Evolutionary conservation across 345 rosid species (phyloP), one percentile per base, ranked within the genome.

Genomic region (Linum trigynum): DNA sequence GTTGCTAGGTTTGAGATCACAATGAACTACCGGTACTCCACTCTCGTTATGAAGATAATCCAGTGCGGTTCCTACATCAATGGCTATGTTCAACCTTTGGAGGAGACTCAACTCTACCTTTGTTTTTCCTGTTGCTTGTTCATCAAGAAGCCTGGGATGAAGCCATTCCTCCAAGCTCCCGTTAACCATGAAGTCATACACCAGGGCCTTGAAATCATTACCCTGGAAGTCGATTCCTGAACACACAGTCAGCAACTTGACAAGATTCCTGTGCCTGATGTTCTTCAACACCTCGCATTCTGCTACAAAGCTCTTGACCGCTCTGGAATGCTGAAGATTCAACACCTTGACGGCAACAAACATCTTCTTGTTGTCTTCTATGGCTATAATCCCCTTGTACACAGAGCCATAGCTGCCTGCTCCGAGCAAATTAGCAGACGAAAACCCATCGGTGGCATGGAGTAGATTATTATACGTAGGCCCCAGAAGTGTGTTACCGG

Each of bases 1-100:
- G 40, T 71, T 65, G 23, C 69, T 71, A 5, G 62, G 69, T 62
- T 65, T 71, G 41, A 71, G 62, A 51, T 71, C 66, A 37, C 57
- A 61, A 15, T 71, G 69, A 51, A 61, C 16, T 1, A 65, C 55
- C 9, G 69, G 57, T 15, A 55, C 60, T 36, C 42, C 11, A 7
- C 17, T 50, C 48, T 56, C 61, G 3, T 60, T 16, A 23, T 65
- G 66, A 6, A 65, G 74, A 41, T 71, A 65, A n/a, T 71, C 69
- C 1, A 71, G 32, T 1, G 69, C 69, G 35, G 8, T 14, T 7
- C 69, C 40, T 11, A 59, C 42, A 12, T 71, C 74, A 15, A 57
- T 70, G 59, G 73, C 64, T 7, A 70, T 57, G 59, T 23, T 64
- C 1, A 70, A 39, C 39, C 68, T 71, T 10, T 65, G 69, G 14